Base-by-base conservation (phyloP, 2,329 filamentous ascomycete species). In the Aspergillus sp. region DNA sequence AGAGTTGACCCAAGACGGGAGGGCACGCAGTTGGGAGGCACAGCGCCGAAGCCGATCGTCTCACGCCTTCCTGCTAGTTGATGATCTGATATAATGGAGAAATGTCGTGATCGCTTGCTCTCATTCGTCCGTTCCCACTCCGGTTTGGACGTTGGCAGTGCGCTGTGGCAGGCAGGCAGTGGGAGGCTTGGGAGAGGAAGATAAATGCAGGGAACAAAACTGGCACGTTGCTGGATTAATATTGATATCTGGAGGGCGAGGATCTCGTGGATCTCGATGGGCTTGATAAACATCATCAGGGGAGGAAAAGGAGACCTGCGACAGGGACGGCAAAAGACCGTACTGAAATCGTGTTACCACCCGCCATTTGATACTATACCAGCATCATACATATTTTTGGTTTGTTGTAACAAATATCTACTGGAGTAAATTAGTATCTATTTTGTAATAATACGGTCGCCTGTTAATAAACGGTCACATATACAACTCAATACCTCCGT, bases 21-120 rank as follows among this genome's bases (percentile, higher is more conserved):
- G 55, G 21, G 46, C 45, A 52, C 53, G 53, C 49, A 47, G 50
- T 35, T 46, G 49, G 55, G 43, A 56, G 50, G 56, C 50, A 27
- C 44, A 52, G 41, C 27, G 50, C 43, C 17, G 49, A 35, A 55
- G 50, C 57, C 52, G 63, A 65, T 66, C 62, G 63, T 67, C 62
- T 67, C 52, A 63, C 57, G 62, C 55, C 63, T 59, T 57, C 52
- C 57, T 60, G 62, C 69, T 71, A 66, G 64, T 61, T 61, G 71
- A 75, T 75, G 73, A 73, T 73, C 69, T 73, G 70, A 75, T 76
- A 67, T 62, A 70, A 74, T 74, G 73, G 71, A 70, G 71, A 75
- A 74, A 76, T 76, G 73, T 75, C 73, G 73, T 74, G 71, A 76
- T 75, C 70, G 71, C 65, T 46, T 24, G 17, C 46, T 64, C 57